Conservation (phyloP, 495 filamentous ascomycete genomes). For the Aspergillus asperescens region DNA sequence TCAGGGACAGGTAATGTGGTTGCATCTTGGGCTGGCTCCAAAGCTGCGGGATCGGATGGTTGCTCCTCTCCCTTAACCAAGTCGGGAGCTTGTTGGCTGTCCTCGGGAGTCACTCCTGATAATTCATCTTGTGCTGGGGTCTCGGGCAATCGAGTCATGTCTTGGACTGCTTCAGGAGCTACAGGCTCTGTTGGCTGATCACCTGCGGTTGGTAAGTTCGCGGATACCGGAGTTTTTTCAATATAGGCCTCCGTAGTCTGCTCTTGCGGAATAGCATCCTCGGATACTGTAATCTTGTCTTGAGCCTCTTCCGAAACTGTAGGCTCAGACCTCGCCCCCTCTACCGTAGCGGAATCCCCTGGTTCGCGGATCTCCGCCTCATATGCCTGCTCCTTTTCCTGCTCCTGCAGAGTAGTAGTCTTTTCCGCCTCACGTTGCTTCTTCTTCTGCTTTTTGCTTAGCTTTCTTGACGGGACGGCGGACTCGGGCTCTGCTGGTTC, state of each 20-base stretch:
- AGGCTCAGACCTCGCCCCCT: not conserved
- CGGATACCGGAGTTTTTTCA: not conserved
- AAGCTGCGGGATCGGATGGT: not conserved
- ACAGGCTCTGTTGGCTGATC: not conserved
- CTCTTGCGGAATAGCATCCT: not conserved
- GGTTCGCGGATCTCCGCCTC: not conserved
- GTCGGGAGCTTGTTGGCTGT: not conserved
- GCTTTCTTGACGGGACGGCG: slow-evolving; percentile 17
- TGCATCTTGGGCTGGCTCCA: not conserved
- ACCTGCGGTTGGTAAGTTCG: not conserved
- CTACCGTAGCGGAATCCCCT: not conserved
- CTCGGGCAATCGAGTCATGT: not conserved
- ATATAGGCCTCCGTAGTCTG: not conserved
- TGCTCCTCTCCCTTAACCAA: not conserved
- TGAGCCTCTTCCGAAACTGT: not conserved
- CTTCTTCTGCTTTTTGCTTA: slow-evolving; percentile 34
- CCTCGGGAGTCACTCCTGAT: not conserved
- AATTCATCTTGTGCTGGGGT: not conserved
- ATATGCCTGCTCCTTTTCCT: not conserved
- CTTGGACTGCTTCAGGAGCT: not conserved
- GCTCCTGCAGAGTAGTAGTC: slow-evolving; percentile 7
- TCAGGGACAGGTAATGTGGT: not conserved
- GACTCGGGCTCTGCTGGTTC: slow-evolving; percentile 12
- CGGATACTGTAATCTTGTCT: not conserved
- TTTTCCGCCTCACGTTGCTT: slow-evolving; percentile 23